phyloP scores from a whole-genome alignment of 768 basidiomycete species.

The Lyophyllum decastes region DNA sequence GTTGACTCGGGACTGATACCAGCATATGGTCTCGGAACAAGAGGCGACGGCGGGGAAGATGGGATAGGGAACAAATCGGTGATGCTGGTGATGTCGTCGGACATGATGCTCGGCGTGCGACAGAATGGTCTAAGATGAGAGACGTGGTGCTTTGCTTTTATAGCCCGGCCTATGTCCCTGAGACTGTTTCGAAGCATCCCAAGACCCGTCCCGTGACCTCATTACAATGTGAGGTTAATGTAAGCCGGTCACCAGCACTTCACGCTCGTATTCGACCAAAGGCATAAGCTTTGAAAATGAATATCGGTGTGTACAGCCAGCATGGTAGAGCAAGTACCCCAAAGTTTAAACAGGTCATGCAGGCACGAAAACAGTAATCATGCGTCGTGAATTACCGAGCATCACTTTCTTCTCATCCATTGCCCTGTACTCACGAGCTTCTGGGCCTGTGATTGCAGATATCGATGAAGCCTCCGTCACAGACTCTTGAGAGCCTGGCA shows the following conservation, averaged over 20 bases:
- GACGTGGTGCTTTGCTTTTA: not conserved
- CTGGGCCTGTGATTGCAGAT: not conserved
- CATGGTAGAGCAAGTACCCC: not conserved
- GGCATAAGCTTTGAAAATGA: not conserved
- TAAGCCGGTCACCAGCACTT: not conserved
- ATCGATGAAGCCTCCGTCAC: not conserved
- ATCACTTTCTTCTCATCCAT: not conserved
- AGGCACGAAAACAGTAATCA: too few species aligned
- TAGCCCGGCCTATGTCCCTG: not conserved
- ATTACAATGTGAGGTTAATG: not conserved
- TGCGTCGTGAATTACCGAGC: too few species aligned
- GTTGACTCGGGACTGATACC: constrained; percentile 39
- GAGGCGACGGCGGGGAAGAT: constrained; percentile 25
- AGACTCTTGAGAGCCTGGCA: not conserved
- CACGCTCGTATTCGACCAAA: not conserved
- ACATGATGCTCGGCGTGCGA: not conserved
- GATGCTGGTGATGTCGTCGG: not conserved
- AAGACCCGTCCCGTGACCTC: not conserved
- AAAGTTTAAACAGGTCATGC: not conserved
- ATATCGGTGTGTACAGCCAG: not conserved
- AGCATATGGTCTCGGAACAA: constrained; percentile 31
- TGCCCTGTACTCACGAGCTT: not conserved
- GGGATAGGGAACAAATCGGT: constrained; percentile 33
- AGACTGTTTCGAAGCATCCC: not conserved
- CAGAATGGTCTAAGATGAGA: not conserved